Evolutionary conservation across 179 eudicot species (phyloP), one percentile per base, ranked within the genome.

Genomic region (Pouteria campechiana): DNA sequence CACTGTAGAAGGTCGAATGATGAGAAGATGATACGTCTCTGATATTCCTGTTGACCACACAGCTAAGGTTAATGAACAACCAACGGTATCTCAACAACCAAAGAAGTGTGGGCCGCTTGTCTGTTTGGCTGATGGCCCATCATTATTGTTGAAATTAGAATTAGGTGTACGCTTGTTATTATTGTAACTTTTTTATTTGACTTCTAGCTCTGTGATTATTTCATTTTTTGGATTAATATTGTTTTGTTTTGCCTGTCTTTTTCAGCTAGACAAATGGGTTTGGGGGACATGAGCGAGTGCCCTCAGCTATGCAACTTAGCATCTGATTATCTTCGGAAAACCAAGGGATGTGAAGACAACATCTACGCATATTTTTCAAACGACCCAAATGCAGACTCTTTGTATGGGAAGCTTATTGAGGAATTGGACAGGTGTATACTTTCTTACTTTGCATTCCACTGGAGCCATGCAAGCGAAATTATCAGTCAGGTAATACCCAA

Each of bases 181-280:
- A n/a, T n/a, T n/a, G n/a, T n/a, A n/a, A n/a, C n/a, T n/a, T n/a
- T n/a, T n/a, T n/a, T n/a, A n/a, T n/a, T n/a, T n/a, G 15, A 18
- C 3, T 18, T 9, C 6, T 18, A 6, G 4, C 2, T 16, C 23
- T 10, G 9, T 0, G 9, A 5, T 23, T 17, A 0, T 17, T 32
- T 44, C 5, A 1, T 7, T 23, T 0, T 35, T 44, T 2, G 20
- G n/a, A 18, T 5, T 16, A 0, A 14, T 12, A 10, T 12, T 14
- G 40, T 23, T n/a, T 12, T 46, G 13, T 2, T 27, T 16, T 9
- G 0, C 5, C 11, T 10, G 15, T 12, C 9, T 30, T 30, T 12
- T 59, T 61, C 56, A 88, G 97, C 90, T 1, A 75, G 94, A 68
- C 97, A 88, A 64, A 60, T 88, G 22, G 97, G 97, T 38, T 72